These are phyloP conservation scores for Amanita thiersii DNA, from an alignment of 768 basidiomycete genomes.

Conservation along the genomic window DNA sequence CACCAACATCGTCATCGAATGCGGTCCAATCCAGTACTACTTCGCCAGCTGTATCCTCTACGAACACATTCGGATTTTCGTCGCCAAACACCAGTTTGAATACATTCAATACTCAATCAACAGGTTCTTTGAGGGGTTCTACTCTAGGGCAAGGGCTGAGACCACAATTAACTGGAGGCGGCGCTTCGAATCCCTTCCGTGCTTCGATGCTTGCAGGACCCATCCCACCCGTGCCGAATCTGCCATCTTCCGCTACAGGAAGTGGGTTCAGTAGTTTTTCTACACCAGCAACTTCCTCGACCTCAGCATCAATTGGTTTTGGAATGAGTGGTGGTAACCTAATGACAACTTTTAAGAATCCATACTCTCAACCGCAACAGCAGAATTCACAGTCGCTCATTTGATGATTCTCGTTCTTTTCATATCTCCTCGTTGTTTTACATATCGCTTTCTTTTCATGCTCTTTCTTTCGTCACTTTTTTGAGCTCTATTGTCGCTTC, in stretches of 20 bases:
- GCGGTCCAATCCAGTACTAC: constrained; percentile 10
- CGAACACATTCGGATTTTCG: constrained; percentile 8
- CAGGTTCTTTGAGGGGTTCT: constrained; percentile 29
- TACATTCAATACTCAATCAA: constrained; percentile 31
- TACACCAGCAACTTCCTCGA: background rate
- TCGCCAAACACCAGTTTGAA: constrained; percentile 12
- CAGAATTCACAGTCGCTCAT: constrained; percentile 4
- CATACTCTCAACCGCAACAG: constrained; percentile 2
- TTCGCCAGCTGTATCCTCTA: constrained; percentile 10
- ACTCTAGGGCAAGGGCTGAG: constrained; percentile 44
- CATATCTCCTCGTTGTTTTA: background rate
- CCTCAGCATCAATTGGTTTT: background rate
- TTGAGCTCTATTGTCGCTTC: no score
- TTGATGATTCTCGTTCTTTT: background rate
- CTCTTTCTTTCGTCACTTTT: constrained; percentile 1
- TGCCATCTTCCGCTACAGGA: background rate
- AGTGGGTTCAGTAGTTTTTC: background rate
- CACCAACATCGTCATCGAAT: constrained; percentile 14
- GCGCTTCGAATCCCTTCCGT: constrained; percentile 57
- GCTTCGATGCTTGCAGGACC: constrained; percentile 39
- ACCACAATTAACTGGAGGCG: constrained; percentile 59
- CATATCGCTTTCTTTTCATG: background rate
- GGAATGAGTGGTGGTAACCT: constrained; percentile 3
- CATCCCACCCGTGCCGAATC: constrained; percentile 4
- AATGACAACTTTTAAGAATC: background rate